Evolutionary conservation across 2,329 filamentous ascomycete species (phyloP).

Genomic region (Hymenoscyphus fructigenus): DNA sequence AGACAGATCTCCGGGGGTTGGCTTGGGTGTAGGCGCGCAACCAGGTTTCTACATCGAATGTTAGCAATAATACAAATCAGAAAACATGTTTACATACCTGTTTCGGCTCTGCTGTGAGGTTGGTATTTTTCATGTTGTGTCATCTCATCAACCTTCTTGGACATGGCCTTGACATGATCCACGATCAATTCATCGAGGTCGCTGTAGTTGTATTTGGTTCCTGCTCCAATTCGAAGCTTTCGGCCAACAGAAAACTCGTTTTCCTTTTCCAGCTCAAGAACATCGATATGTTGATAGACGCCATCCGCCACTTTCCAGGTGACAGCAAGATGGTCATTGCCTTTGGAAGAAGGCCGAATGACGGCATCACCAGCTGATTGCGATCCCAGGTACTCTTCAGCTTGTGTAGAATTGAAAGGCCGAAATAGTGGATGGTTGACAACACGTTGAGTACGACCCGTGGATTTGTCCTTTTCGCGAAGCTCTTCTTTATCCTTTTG

Average conservation of each 20-base stretch:
- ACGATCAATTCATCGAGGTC: slow-evolving; percentile 98
- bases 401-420: slow-evolving; percentile 87
- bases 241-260: slow-evolving; percentile 93
- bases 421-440: slow-evolving; percentile 98
- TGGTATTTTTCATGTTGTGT: slow-evolving; percentile 94
- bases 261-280: slow-evolving; percentile 93
- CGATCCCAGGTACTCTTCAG: slow-evolving; percentile 87
- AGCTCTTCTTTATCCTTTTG: slow-evolving; percentile 77
- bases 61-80: slow-evolving; percentile 16
- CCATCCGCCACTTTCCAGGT: slow-evolving; percentile 98
- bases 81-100: slow-evolving; percentile 62
- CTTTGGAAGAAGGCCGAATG: slow-evolving; percentile 92
- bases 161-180: slow-evolving; percentile 96
- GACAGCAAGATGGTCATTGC: slow-evolving; percentile 89
- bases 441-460: slow-evolving; percentile 85
- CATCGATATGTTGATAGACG: slow-evolving; percentile 97
- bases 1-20: slow-evolving; percentile 89
- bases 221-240: slow-evolving; percentile 78
- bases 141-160: slow-evolving; percentile 94
- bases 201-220: slow-evolving; percentile 85
- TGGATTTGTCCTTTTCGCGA: slow-evolving; percentile 80
- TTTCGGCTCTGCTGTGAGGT: slow-evolving; percentile 72
- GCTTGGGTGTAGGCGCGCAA: slow-evolving; percentile 93
- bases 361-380: slow-evolving; percentile 87
- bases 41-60: slow-evolving; percentile 72